Base-by-base conservation (phyloP, 2,329 filamentous ascomycete genomes). In the Pseudocercospora macadamiae region DNA sequence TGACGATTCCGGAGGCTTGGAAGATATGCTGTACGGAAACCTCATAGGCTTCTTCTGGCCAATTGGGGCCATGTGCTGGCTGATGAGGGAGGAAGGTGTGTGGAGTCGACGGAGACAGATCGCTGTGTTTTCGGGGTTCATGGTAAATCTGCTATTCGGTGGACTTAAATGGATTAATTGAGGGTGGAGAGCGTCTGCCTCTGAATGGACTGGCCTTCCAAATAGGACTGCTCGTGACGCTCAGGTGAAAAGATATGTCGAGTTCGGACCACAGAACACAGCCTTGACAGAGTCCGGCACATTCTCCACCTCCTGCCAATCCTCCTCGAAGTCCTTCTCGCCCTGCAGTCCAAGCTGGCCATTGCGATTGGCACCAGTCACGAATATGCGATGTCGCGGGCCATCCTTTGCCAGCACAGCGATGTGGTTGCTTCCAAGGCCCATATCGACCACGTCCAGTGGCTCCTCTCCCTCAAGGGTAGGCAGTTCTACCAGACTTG, bases 1-100 rank as follows among this genome's bases (percentile, higher is more conserved):
- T 55, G 76, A 81, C 45, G 80, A 81, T 47, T 85, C 83, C 0
- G 86, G 84, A 0, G 83, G 89, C 9, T 78, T 96, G 44, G 93
- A 97, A 70, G 88, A 96, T 69, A 85, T 97, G 79, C 81, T 97
- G 59, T 90, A 88, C 76, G 95, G 93, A 3, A 91, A 95, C 74
- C 79, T 96, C 59, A 90, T 95, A 69, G 95, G 95, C 0, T 99
- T 97, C 79, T 89, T 99, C 73, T 97, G 93, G 86, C 95, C 95
- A 3, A 75, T 97, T 8, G 93, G 91, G 0, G 92, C 90, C 68
- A 79, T 93, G 57, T 86, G 89, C 53, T 97, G 93, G 91, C 79
- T 96, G 51, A 83, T 93, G 64, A 82, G 93, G 60, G 91, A 96
- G 74, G 90, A 95, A 58, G 92, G 90, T 0, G 87, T 97, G 60